phyloP scores from a whole-genome alignment of 1,284 basidiomycete genomes.

The Inonotus obliquus region DNA sequence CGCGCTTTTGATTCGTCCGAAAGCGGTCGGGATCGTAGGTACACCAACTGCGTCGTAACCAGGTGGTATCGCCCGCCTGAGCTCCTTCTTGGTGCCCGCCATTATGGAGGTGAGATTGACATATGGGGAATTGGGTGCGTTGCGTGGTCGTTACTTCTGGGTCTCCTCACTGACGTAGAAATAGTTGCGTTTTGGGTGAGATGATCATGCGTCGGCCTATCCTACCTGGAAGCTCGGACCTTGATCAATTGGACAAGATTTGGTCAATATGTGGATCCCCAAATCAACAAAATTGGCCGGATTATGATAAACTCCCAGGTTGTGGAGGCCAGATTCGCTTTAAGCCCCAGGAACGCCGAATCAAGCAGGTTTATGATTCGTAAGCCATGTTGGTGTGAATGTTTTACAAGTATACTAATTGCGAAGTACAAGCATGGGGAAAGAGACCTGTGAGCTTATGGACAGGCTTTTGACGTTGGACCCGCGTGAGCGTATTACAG shows the following conservation, averaged over 20 bases:
- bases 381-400: constrained; percentile 30
- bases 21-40: constrained; percentile 58
- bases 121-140: constrained; percentile 96
- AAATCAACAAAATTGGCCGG: constrained; percentile 78
- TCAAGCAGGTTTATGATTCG: constrained; percentile 58
- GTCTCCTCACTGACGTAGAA: constrained; percentile 32
- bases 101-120: constrained; percentile 93
- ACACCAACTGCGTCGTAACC: constrained; percentile 99
- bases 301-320: constrained; percentile 73
- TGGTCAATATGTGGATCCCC: constrained; percentile 88
- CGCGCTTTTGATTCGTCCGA: constrained; percentile 62
- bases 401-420: neutral
- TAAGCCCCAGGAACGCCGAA: constrained; percentile 37
- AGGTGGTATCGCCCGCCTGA: constrained; percentile 98
- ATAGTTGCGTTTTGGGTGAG: constrained; percentile 83
- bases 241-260: constrained; percentile 89
- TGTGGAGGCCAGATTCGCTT: constrained; percentile 75
- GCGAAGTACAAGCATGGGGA: constrained; percentile 40
- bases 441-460: constrained; percentile 84
- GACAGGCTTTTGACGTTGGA: constrained; percentile 91
- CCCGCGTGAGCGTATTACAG: constrained; percentile 89
- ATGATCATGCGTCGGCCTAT: constrained; percentile 92
- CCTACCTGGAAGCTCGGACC: constrained; percentile 81
- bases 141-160: constrained; percentile 12
- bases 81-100: constrained; percentile 81